These are phyloP conservation scores for Rickenella mellea DNA, from an alignment of 768 basidiomycete genomes.

Conservation along the genomic window DNA sequence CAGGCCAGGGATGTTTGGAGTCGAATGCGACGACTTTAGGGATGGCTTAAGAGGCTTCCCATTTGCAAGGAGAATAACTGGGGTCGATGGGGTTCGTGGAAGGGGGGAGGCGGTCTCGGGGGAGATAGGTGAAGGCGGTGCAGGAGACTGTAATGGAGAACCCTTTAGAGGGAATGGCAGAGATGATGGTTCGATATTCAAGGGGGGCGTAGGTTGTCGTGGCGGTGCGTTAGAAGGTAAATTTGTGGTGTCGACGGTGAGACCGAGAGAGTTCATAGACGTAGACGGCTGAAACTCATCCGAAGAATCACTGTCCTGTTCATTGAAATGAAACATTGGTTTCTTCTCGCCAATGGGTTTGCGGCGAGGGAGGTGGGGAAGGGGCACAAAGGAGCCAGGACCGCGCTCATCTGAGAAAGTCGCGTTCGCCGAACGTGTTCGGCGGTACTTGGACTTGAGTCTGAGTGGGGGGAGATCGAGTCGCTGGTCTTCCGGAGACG, in stretches of 20 bases:
- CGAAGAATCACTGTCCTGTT: constrained; percentile 25
- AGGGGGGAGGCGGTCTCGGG: constrained; percentile 8
- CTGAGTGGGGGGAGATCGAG: neutral
- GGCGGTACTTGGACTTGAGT: constrained; percentile 13
- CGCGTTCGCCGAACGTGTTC: constrained; percentile 17
- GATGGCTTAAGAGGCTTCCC: constrained; percentile 85
- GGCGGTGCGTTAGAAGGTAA: constrained; percentile 6
- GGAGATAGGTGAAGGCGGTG: constrained; percentile 3
- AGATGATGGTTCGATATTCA: constrained; percentile 11
- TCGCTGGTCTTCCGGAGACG: neutral
- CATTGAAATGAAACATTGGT: constrained; percentile 12
- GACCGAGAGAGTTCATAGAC: constrained; percentile 7
- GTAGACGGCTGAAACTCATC: constrained; percentile 19
- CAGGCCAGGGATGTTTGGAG: constrained; percentile 35
- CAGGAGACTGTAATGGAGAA: constrained; percentile 9
- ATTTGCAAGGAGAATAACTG: constrained; percentile 50
- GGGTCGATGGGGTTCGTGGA: constrained; percentile 27
- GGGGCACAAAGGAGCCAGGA: constrained; percentile 38
- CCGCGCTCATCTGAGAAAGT: constrained; percentile 31
- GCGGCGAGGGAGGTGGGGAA: constrained; percentile 37
- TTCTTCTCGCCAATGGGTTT: constrained; percentile 5
- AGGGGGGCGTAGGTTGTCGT: constrained; percentile 10
- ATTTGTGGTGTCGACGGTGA: neutral
- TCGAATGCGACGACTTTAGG: constrained; percentile 49
- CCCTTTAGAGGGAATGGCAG: constrained; percentile 16